Evolutionary conservation across 306 rosid species (phyloP), one percentile per base, ranked within the genome.

Genomic region (Begonia masoniana): DNA sequence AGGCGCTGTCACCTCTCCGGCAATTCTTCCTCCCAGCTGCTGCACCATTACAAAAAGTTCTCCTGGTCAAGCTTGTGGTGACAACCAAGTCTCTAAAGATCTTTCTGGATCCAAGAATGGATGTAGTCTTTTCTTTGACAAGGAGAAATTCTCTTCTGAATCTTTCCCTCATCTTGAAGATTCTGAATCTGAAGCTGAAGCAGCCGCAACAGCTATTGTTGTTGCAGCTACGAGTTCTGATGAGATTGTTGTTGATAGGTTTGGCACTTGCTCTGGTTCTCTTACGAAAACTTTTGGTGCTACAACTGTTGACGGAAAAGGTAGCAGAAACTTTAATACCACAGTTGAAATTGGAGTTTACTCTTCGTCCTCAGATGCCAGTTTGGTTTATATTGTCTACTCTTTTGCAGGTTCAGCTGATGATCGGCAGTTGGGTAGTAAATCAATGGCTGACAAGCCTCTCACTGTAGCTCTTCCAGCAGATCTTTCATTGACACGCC

Each of bases 1-100:
- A 89, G 97, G 95, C 58, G 97, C 94, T 6, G 95, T 89, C 58
- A 89, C 97, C 51, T 89, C 97, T 63, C 97, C 96, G 12, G 80
- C 95, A 55, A 69, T 85, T 69, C 84, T 91, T 54, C 84, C 85
- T 49, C 73, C 87, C 51, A 71, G 71, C 61, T 69, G 74, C 68
- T 71, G 69, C 57, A 66, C 60, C 55, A 72, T 72, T 62, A 63
- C 82, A 63, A 87, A 71, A 67, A 85, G 85, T 17, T 88, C 78
- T 47, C 68, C 65, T 11, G 77, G 82, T 61, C 71, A 86, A 26
- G 71, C 78, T 63, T 72, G 80, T 59, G 55, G 83, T 11, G 94
- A 83, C 50, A 69, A 76, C 68, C 83, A 83, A 69, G 64, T 85
- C 45, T 54, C 88, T 12, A 82, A 72, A 67, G 69, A 57, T 55